Percentiles rank a stretch among this genome's conserved stretches.
Conservation (phyloP, 139 green algal genomes). For the Coelastrella sp. region DNA sequence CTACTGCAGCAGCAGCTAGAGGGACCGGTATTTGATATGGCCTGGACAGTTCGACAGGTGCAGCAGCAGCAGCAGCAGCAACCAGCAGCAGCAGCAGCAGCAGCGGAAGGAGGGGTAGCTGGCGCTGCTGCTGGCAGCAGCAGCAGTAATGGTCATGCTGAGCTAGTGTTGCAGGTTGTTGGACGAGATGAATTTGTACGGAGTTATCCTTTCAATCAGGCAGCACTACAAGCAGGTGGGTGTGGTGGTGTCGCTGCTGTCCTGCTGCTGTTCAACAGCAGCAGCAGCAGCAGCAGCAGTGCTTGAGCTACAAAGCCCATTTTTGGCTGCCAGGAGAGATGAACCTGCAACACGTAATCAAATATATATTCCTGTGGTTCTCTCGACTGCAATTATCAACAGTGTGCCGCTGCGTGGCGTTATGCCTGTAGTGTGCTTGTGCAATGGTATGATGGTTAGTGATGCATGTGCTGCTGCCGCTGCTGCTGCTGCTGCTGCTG, state of each 20-base stretch:
- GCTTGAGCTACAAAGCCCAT: too few relatives aligned
- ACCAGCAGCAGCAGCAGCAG: neutral
- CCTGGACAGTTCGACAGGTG: neutral
- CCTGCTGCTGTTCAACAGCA: neutral
- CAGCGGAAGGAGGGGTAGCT: neutral
- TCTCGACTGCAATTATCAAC: too few relatives aligned
- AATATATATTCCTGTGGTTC: too few relatives aligned
- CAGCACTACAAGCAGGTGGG: conserved; percentile 5
- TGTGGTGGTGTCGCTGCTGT: neutral
- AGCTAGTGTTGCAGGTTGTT: conserved; percentile 19
- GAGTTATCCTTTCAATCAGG: neutral
- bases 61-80: too few relatives aligned
- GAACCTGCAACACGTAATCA: too few relatives aligned
- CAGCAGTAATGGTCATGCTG: neutral
- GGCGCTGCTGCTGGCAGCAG: neutral
- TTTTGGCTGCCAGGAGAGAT: too few relatives aligned
- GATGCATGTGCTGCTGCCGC: neutral
- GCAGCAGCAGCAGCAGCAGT: neutral
- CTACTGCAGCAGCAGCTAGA: conserved; percentile 27
- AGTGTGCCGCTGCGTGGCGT: too few relatives aligned
- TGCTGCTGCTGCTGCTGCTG: neutral
- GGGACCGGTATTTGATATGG: conserved; percentile 23
- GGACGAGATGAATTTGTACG: neutral
- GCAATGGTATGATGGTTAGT: too few relatives aligned
- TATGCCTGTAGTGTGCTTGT: too few relatives aligned